Evolutionary conservation across 192 early-diverging fungal genomes (phyloP).

Genomic region (Backusella parvicylindrica): DNA sequence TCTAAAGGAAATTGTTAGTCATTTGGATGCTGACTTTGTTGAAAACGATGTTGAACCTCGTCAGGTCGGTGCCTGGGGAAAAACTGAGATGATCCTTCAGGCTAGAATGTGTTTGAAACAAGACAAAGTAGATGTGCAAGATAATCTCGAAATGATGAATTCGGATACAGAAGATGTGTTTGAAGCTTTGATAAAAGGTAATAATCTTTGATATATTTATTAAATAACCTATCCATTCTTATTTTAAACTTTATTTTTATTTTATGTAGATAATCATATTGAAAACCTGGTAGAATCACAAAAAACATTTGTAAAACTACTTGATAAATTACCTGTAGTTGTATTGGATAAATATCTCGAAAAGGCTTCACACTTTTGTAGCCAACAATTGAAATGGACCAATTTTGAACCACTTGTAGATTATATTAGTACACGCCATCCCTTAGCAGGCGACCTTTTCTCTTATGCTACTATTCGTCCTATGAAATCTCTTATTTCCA

Average conservation of each 20-base stretch:
- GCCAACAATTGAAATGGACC: background rate
- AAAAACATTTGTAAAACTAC: conserved; percentile 1
- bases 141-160: background rate
- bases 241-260: background rate
- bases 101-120: conserved; percentile 5
- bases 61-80: background rate
- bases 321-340: conserved; percentile 5
- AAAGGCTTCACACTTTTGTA: conserved; percentile 11
- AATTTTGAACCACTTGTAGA: conserved; percentile 32
- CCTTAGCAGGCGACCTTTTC: conserved; percentile 41
- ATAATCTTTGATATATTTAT: background rate
- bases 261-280: conserved; percentile 1
- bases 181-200: conserved; percentile 8
- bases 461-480: background rate
- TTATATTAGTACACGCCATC: conserved; percentile 37
- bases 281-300: background rate
- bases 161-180: background rate
- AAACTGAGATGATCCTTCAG: conserved; percentile 10
- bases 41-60: background rate
- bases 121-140: background rate
- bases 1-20: background rate
- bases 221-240: background rate
- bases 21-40: background rate
- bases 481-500: conserved; percentile 2
- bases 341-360: conserved; percentile 32